Base-by-base conservation (phyloP, 352 stramenopile genomes). In the Blastocystis sp. region DNA sequence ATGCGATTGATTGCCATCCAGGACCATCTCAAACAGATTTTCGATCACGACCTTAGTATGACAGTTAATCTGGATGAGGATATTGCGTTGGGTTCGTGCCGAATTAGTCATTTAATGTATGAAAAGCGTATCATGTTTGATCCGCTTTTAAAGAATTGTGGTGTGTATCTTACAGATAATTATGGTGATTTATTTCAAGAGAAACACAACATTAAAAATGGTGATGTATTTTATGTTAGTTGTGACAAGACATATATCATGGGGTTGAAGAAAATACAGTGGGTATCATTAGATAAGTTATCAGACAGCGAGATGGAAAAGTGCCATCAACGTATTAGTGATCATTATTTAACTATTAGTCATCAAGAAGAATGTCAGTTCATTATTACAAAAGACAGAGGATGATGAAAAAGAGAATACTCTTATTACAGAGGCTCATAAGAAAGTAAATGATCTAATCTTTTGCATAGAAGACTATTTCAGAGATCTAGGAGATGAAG, bases 1-100 rank as follows among this genome's bases (percentile, higher is more conserved):
- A 80, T 80, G 70, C 70, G 70, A 15, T n/a, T 11, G 26, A 7
- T 43, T 11, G 11, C 20, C 18, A 45, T 80, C 15, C 47, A 80
- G 34, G 34, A 62, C 7, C 15, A 66, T n/a, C 2, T 63, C 18
- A 37, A 15, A 11, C 13, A 59, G 23, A 29, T 1, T 29, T 43
- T 79, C 41, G 61, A 62, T 9, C 29, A 37, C 13, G 6, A 15
- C 7, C 41, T 79, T 8, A n/a, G 20, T 1, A 47, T 80, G 11
- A 80, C 70, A 4, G 43, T 37, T 0, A 62, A 63, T 29, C 62
- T 80, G 70, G 70, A 80, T 37, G 70, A 80, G 34, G 70, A 80
- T 11, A 64, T 64, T n/a, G 26, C 47, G 8, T 39, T 34, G n/a
- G 70, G 70, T 6, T 45, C 41, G 0, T 63, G 41, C 20, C n/a